Conservation (phyloP, 371 early-diverging fungal genomes). For the Lichtheimia ramosa region DNA sequence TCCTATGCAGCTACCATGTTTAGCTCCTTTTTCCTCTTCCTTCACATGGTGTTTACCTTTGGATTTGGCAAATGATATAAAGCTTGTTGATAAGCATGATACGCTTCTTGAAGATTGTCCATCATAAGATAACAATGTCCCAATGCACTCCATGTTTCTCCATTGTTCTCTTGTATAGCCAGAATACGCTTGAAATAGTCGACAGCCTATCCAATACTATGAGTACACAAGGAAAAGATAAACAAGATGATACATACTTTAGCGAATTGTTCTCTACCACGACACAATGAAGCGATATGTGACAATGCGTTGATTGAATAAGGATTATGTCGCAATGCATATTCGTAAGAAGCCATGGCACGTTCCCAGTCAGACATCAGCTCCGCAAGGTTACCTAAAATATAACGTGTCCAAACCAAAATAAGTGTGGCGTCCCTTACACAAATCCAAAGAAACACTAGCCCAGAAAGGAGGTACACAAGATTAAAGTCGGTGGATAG, state of each 20-base stretch:
- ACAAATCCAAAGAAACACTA: slow-evolving; percentile 9
- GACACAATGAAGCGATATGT: slow-evolving; percentile 67
- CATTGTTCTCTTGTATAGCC: slow-evolving; percentile 76
- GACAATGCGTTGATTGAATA: slow-evolving; percentile 79
- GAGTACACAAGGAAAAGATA: neutral
- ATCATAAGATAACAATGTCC: slow-evolving; percentile 95
- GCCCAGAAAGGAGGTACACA: slow-evolving; percentile 14
- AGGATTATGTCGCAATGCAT: slow-evolving; percentile 86
- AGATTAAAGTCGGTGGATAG: slow-evolving; percentile 20
- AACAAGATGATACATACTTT: slow-evolving; percentile 27
- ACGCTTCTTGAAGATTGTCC: slow-evolving; percentile 91
- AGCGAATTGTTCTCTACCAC: slow-evolving; percentile 62
- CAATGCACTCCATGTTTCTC: slow-evolving; percentile 92
- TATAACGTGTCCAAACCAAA: slow-evolving; percentile 13
- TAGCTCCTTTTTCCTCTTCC: slow-evolving; percentile 87
- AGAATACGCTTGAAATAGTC: slow-evolving; percentile 87
- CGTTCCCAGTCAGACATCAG: slow-evolving; percentile 74
- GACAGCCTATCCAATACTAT: slow-evolving; percentile 62
- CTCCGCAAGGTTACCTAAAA: slow-evolving; percentile 66
- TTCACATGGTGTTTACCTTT: no score
- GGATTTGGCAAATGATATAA: slow-evolving; percentile 83
- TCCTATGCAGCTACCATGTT: slow-evolving; percentile 53
- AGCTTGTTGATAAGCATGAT: slow-evolving; percentile 92
- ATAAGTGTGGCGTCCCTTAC: slow-evolving; percentile 27
- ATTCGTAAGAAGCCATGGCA: slow-evolving; percentile 81